phyloP scores from a whole-genome alignment of 179 eudicot genomes.

The Beta corolliflora region DNA sequence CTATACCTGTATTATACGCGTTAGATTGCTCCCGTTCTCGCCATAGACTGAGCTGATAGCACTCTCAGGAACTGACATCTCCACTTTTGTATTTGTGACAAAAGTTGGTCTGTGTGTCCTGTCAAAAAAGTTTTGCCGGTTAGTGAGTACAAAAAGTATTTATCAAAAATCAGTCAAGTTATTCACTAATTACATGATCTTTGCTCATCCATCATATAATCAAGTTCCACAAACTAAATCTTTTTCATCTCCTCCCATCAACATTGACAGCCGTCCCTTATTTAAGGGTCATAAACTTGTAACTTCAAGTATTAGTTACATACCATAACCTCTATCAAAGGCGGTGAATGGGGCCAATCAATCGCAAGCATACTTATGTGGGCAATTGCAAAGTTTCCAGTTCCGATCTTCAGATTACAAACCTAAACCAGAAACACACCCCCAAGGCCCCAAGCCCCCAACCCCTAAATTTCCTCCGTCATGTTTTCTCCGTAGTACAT shows the following conservation, averaged over 20 bases:
- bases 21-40: constrained; percentile 71
- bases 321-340: not conserved
- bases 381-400: not conserved
- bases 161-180: not conserved
- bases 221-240: not conserved
- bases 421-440: too few species aligned
- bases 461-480: too few species aligned
- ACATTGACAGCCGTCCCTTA: not conserved
- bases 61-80: constrained; percentile 64
- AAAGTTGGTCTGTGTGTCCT: constrained; percentile 62
- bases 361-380: too few species aligned
- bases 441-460: too few species aligned
- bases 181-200: not conserved
- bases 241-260: not conserved
- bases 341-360: too few species aligned
- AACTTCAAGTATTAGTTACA: not conserved
- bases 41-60: constrained; percentile 62
- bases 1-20: constrained; percentile 74
- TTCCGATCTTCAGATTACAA: too few species aligned
- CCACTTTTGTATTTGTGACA: constrained; percentile 74
- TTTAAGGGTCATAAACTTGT: not conserved
- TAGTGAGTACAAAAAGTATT: not conserved
- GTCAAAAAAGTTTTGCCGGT: not conserved
- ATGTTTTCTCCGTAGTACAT: too few species aligned
- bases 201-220: not conserved